phyloP scores from a whole-genome alignment of 164 flowering plant genomes.

The Kingdonia uniflora region DNA sequence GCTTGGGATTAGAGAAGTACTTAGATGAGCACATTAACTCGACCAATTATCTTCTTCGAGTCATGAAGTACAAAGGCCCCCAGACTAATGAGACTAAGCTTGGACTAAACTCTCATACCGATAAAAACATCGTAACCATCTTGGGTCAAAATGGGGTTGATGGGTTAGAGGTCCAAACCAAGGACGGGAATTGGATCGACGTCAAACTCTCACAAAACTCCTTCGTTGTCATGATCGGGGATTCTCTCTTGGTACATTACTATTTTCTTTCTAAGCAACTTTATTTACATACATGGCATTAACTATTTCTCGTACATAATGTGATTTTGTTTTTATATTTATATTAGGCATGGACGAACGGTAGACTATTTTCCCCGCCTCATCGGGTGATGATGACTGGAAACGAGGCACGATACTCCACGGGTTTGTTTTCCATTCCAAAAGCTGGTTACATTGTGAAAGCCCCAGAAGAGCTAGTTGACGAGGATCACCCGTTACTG shows the following conservation, averaged over 20 bases:
- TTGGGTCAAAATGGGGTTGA: slow-evolving; percentile 43
- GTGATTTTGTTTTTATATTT: too few species aligned
- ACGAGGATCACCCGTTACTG: slow-evolving; percentile 44
- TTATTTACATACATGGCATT: too few species aligned
- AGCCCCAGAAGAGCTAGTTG: slow-evolving; percentile 51
- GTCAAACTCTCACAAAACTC: slow-evolving; percentile 25
- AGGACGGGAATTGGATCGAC: slow-evolving; percentile 45
- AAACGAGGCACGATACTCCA: slow-evolving; percentile 33
- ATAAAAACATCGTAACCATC: slow-evolving; percentile 44
- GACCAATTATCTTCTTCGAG: slow-evolving; percentile 39
- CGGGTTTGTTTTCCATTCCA: slow-evolving; percentile 38
- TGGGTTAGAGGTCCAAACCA: slow-evolving; percentile 39
- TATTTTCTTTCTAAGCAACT: neutral
- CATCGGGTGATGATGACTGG: slow-evolving; percentile 55
- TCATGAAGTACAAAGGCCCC: slow-evolving; percentile 43
- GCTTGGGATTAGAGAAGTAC: slow-evolving; percentile 44
- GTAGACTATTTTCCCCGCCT: slow-evolving; percentile 31
- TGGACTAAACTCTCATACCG: slow-evolving; percentile 43
- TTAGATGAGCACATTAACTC: slow-evolving; percentile 35
- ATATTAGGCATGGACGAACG: slow-evolving; percentile 59
- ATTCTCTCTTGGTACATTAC: slow-evolving; percentile 34
- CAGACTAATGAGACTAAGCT: slow-evolving; percentile 27
- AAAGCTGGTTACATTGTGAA: neutral
- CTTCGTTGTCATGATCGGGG: slow-evolving; percentile 53
- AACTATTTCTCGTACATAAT: too few species aligned